Base-by-base conservation (phyloP, 371 early-diverging fungal genomes). In the Apophysomyces sp. region DNA sequence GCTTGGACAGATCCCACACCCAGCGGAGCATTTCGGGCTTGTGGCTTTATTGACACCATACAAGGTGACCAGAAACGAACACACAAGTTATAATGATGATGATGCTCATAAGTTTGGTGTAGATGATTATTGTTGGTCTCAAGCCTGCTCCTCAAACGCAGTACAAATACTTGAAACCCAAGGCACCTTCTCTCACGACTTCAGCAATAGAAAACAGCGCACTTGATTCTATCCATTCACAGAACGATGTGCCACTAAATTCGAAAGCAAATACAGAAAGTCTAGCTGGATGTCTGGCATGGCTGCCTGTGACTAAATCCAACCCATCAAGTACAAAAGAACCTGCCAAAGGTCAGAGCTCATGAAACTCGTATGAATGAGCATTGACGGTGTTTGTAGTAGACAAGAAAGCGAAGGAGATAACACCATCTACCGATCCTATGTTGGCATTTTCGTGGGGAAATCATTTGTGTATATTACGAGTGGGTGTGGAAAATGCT, bases 21-120 rank as follows among this genome's bases (percentile, higher is more conserved):
- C 80, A 3, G 81, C 86, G 5, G 93, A 93, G 39, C 73, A 74
- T 39, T 84, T 84, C 52, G 86, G 90, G 1, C 79, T 92, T 29
- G 85, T 93, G 1, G 93, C 91, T 2, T 67, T 93, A 8, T 55
- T 88, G 9, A 91, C 91, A 4, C 90, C 90, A 1, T 87, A 89
- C 62, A 89, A 89, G 80, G 87, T 88, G 78, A 57, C 44, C 0
- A 21, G 3, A 29, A 4, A 21, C 4, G 52, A 11, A 18, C 7
- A 37, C n/a, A n/a, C n/a, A n/a, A n/a, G n/a, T n/a, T n/a, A n/a
- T n/a, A n/a, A n/a, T n/a, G 16, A 36, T 13, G 24, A 9, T 7
- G 44, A 29, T 54, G 3, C 8, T 9, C 7, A 18, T 9, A 21
- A 41, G n/a, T 18, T n/a, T 40, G 13, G 27, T 4, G 6, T 72